Evolutionary conservation across 2,329 filamentous ascomycete species (phyloP).

Genomic region (Colletotrichum spaethianum): DNA sequence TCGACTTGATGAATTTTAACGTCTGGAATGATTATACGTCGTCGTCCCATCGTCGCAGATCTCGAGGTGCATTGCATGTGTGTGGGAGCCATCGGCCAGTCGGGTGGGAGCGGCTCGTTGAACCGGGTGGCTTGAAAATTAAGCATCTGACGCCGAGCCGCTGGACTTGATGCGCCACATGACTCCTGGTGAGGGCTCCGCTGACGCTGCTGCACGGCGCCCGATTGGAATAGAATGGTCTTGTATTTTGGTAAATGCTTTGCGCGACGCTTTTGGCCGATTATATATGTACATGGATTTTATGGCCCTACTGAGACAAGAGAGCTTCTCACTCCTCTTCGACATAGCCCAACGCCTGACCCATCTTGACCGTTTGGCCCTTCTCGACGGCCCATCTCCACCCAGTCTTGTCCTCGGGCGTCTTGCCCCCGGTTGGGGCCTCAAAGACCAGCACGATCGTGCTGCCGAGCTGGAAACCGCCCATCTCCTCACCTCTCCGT

Average conservation of each 20-base stretch:
- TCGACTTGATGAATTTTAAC: conserved; percentile 34
- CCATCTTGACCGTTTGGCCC: conserved; percentile 90
- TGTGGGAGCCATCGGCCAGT: not conserved
- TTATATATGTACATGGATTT: conserved; percentile 27
- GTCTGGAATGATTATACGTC: conserved; percentile 29
- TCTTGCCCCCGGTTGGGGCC: conserved; percentile 69
- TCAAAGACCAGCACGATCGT: conserved; percentile 98
- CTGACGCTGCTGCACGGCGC: not conserved
- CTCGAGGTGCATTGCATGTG: not conserved
- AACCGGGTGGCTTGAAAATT: conserved; percentile 7
- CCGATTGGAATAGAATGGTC: not conserved
- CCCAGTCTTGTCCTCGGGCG: conserved; percentile 69
- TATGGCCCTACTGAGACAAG: not conserved
- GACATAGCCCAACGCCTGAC: conserved; percentile 86
- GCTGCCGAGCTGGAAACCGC: conserved; percentile 95
- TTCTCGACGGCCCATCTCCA: conserved; percentile 91
- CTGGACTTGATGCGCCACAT: not conserved
- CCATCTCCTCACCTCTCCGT: conserved; percentile 94
- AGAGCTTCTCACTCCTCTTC: conserved; percentile 61
- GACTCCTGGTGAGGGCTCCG: not conserved
- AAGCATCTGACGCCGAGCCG: conserved; percentile 17
- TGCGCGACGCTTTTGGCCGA: not conserved
- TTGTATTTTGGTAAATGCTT: not conserved
- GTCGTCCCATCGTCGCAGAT: not conserved
- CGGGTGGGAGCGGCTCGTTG: not conserved